Evolutionary conservation across 805 yeast genomes (phyloP).

Genomic region (Metschnikowia henanensis): DNA sequence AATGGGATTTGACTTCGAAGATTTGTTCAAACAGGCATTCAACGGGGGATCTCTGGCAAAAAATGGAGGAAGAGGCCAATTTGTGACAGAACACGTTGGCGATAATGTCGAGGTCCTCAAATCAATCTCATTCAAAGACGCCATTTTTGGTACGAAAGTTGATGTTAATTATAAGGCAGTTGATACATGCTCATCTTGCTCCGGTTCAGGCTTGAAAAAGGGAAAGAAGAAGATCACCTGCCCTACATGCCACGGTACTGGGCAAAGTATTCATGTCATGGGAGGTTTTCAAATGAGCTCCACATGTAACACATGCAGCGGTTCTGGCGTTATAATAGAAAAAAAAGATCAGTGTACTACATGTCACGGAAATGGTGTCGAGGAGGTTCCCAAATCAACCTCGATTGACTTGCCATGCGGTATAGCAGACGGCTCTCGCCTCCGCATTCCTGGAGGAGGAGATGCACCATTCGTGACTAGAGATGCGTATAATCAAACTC

Average conservation of each 20-base stretch:
- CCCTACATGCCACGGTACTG: slow-evolving; percentile 88
- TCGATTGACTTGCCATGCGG: slow-evolving; percentile 88
- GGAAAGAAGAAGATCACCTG: slow-evolving; percentile 80
- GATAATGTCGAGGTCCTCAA: slow-evolving; percentile 82
- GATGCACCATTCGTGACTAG: slow-evolving; percentile 79
- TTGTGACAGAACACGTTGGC: slow-evolving; percentile 80
- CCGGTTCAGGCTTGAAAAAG: slow-evolving; percentile 80
- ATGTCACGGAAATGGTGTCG: slow-evolving; percentile 92
- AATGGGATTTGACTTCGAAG: slow-evolving; percentile 48
- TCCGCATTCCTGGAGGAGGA: slow-evolving; percentile 86
- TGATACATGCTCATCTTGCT: slow-evolving; percentile 76
- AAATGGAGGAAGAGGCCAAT: slow-evolving; percentile 41
- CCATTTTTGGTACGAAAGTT: slow-evolving; percentile 74
- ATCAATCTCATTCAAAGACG: slow-evolving; percentile 77
- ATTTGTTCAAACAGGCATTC: slow-evolving; percentile 50
- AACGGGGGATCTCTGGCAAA: slow-evolving; percentile 32
- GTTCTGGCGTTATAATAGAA: slow-evolving; percentile 79
- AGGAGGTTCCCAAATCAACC: slow-evolving; percentile 63
- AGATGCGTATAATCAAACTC: slow-evolving; percentile 64
- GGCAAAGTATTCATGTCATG: slow-evolving; percentile 79
- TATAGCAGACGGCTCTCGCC: slow-evolving; percentile 78
- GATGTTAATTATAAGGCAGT: slow-evolving; percentile 70
- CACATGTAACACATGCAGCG: slow-evolving; percentile 85
- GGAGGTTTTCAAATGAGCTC: slow-evolving; percentile 98
- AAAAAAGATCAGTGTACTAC: slow-evolving; percentile 66